Percentiles rank a stretch among this genome's conserved stretches.
Evolutionary conservation across 176 grass and related monocot genomes (phyloP).

Genomic region (Themeda triandra): DNA sequence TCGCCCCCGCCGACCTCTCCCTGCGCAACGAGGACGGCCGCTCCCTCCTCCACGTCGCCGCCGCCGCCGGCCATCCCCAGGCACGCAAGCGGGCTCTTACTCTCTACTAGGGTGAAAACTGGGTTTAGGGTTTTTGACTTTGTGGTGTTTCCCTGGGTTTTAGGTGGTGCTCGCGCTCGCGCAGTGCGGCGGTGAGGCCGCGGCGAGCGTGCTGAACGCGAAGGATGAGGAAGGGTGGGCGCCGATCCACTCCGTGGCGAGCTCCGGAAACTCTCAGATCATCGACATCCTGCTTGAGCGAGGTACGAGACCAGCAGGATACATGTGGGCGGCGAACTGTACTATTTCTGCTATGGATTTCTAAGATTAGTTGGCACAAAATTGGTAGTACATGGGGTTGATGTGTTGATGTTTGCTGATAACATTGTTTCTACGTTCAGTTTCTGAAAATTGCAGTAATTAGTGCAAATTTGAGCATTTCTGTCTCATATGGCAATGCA

Average conservation of each 20-base stretch:
- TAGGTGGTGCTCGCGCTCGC: slow-evolving; percentile 63
- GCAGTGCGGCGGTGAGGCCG: slow-evolving; percentile 39
- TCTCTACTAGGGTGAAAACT: neutral
- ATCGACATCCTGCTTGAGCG: slow-evolving; percentile 61
- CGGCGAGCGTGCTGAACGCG: slow-evolving; percentile 53
- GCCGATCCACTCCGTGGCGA: slow-evolving; percentile 74
- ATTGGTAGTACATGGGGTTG: neutral
- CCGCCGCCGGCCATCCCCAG: slow-evolving; percentile 50
- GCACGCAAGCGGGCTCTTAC: slow-evolving; percentile 28
- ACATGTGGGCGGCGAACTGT: neutral
- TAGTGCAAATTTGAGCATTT: neutral
- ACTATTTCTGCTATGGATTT: neutral
- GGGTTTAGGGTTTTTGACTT: slow-evolving; percentile 1
- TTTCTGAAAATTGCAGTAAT: neutral
- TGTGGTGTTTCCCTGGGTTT: neutral
- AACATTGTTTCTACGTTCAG: neutral
- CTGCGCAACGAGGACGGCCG: slow-evolving; percentile 81
- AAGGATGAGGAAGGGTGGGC: slow-evolving; percentile 94
- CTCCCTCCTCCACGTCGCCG: slow-evolving; percentile 87
- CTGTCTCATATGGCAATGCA: neutral
- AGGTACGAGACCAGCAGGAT: slow-evolving; percentile 25
- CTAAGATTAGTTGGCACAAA: neutral
- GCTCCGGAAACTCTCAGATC: slow-evolving; percentile 70
- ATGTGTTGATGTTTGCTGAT: neutral
- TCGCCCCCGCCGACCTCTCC: slow-evolving; percentile 40